A percentile compares a stretch with the other conserved stretches of the same genome.
phyloP scores from a whole-genome alignment of 2,329 filamentous ascomycete genomes.

The Verticillium nonalfalfae region DNA sequence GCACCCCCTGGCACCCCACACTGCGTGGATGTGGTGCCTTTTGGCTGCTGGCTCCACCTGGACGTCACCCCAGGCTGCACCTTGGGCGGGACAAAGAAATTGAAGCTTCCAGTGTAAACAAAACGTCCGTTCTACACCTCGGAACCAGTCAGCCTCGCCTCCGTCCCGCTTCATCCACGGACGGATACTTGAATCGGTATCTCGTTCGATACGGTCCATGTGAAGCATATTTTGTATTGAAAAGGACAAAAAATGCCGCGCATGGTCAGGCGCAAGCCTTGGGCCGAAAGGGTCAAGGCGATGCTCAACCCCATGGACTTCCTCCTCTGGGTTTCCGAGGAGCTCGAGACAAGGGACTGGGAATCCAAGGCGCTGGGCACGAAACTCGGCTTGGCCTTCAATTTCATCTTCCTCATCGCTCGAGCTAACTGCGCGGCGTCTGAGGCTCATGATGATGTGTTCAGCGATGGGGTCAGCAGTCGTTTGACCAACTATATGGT shows the following conservation, averaged over 20 bases:
- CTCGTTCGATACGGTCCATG: background rate
- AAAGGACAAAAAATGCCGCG: conserved; percentile 49
- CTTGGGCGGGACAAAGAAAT: background rate
- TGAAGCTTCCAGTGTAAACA: conserved; percentile 3
- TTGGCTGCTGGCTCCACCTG: background rate
- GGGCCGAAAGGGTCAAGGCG: conserved; percentile 72
- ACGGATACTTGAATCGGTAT: background rate
- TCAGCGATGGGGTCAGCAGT: conserved; percentile 61
- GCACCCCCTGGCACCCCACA: background rate
- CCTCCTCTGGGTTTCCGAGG: conserved; percentile 84
- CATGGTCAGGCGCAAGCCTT: conserved; percentile 74
- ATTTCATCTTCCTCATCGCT: conserved; percentile 75
- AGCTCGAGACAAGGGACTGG: conserved; percentile 87
- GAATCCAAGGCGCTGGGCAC: conserved; percentile 74
- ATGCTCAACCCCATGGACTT: conserved; percentile 85
- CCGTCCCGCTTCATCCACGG: background rate
- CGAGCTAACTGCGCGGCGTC: conserved; percentile 63
- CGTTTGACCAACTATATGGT: conserved; percentile 59
- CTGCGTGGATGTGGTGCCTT: background rate
- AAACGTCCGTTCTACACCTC: background rate
- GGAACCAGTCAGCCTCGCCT: background rate
- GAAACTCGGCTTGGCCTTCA: conserved; percentile 68
- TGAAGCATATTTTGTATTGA: background rate
- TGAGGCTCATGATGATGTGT: conserved; percentile 69
- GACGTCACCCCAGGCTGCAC: conserved; percentile 2